phyloP scores from a whole-genome alignment of 768 basidiomycete species.

The Ephemerocybe angulata region DNA sequence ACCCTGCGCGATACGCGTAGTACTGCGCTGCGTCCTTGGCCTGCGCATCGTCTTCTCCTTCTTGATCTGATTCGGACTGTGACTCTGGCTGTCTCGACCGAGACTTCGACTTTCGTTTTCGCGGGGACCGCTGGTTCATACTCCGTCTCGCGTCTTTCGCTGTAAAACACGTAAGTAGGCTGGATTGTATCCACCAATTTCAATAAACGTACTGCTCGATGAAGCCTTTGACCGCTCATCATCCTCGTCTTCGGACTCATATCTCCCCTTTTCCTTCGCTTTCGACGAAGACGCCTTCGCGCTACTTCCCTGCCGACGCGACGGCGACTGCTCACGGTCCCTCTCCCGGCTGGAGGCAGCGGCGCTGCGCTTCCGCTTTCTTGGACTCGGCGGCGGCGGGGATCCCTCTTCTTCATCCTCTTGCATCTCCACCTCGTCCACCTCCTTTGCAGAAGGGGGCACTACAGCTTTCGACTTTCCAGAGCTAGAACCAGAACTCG shows the following conservation, averaged over 20 bases:
- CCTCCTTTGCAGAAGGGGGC: not conserved
- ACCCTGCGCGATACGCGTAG: not conserved
- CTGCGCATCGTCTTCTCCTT: not conserved
- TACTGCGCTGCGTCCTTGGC: not conserved
- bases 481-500: no score
- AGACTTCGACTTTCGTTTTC: conserved; percentile 8
- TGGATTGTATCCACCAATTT: no score
- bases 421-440: not conserved
- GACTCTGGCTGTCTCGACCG: conserved; percentile 1
- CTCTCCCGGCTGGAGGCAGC: conserved; percentile 1
- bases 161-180: not conserved
- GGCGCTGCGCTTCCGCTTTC: conserved; percentile 22
- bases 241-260: not conserved
- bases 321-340: not conserved
- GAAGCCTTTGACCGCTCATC: not conserved
- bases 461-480: not conserved
- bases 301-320: not conserved
- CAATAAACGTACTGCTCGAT: not conserved
- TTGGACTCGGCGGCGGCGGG: conserved; percentile 5
- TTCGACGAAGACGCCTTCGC: conserved; percentile 7
- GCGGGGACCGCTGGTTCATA: conserved; percentile 4
- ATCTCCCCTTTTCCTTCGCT: not conserved
- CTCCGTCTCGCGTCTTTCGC: conserved; percentile 8
- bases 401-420: not conserved
- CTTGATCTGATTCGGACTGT: conserved; percentile 3